Evolutionary conservation across 805 yeast genomes (phyloP), one percentile per base, ranked within the genome.

Genomic region (Dipodascus albidus): DNA sequence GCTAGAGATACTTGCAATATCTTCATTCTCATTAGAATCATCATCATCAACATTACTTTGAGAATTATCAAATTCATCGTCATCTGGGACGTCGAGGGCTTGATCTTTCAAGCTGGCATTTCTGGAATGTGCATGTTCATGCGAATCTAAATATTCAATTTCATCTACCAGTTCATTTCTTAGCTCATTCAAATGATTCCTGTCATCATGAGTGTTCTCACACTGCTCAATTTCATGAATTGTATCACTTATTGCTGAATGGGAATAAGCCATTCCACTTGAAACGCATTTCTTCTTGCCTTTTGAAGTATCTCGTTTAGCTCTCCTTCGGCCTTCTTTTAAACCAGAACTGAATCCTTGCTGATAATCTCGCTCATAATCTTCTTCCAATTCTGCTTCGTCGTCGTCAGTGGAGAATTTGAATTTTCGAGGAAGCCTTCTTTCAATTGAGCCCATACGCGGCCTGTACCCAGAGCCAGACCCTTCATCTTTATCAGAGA

Each of bases 401-500:
- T 84, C 88, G 65, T 87, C 96, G 64, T 87, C 96, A 0, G 87
- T 95, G 35, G 89, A 81, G 64, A 82, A 87, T 0, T 85, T 71
- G 53, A 56, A 62, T 22, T 65, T 38, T 8, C 59, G 4, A 20
- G 49, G 31, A 6, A 17, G 23, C 15, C 44, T 4, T 38, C 44
- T 38, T 38, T 38, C 44, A 19, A 38, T 17, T 38, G 44, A 38
- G n/a, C 44, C 15, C 44, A 6, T 38, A 11, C 44, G 4, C 6
- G 4, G 44, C n/a, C 44, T 38, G n/a, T 6, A 6, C 4, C 20
- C 17, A n/a, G 44, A n/a, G n/a, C n/a, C n/a, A n/a, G n/a, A n/a
- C n/a, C n/a, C n/a, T n/a, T n/a, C 44, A 11, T n/a, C 20, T 38
- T 17, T 38, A 38, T 38, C 44, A 38, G 44, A 38, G 20, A 11